Evolutionary conservation across 2,329 filamentous ascomycete genomes (phyloP).

Genomic region (Aspergillus hortae): DNA sequence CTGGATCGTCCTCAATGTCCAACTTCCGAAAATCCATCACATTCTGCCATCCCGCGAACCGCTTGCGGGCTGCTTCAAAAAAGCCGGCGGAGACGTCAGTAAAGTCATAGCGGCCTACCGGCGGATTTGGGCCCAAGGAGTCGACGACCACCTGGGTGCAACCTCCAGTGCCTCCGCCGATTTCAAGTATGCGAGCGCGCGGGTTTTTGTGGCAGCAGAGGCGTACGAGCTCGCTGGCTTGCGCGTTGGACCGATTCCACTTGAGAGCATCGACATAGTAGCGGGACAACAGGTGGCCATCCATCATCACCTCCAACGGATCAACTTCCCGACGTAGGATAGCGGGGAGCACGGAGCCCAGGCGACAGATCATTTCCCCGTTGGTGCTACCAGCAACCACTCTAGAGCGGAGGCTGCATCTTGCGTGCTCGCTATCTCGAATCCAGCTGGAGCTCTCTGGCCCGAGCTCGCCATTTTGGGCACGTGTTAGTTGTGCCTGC

Average conservation of each 20-base stretch:
- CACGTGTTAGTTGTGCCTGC: background rate
- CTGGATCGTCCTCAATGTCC: slow-evolving; percentile 25
- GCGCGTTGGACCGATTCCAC: background rate
- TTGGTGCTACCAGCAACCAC: background rate
- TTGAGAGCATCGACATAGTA: background rate
- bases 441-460: background rate
- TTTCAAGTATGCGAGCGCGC: background rate
- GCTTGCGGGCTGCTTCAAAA: slow-evolving; percentile 23
- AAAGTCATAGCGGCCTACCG: slow-evolving; percentile 18
- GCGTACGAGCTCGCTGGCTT: background rate
- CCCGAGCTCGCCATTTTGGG: background rate
- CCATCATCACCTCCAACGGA: background rate
- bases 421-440: background rate
- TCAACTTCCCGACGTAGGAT: background rate
- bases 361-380: background rate
- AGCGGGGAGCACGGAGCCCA: background rate
- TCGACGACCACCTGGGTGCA: background rate
- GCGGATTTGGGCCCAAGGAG: background rate
- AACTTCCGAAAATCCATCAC: slow-evolving; percentile 27
- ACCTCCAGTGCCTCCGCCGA: background rate
- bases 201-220: background rate
- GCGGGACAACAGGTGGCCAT: background rate
- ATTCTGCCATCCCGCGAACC: slow-evolving; percentile 19
- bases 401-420: background rate
- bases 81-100: slow-evolving; percentile 27